Conservation (phyloP, 768 basidiomycete genomes). For the Tephrocybe sp. region DNA sequence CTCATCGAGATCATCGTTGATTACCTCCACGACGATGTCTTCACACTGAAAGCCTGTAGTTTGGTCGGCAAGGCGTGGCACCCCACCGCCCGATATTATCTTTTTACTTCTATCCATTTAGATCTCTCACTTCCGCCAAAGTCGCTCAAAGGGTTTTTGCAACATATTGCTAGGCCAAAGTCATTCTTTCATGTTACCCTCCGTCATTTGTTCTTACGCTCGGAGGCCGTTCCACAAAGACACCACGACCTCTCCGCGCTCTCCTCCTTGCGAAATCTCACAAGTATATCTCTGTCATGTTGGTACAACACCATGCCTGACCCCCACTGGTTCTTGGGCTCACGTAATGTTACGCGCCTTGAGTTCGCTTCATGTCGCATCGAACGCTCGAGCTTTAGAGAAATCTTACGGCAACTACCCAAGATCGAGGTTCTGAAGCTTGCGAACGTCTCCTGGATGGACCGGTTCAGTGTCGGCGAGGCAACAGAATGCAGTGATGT, state of each 20-base stretch:
- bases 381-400: slow-evolving; percentile 2
- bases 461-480: slow-evolving; percentile 3
- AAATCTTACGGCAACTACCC: slow-evolving; percentile 3
- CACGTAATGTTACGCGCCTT: slow-evolving; percentile 1
- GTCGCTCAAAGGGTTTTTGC: not conserved
- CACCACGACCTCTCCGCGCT: slow-evolving; percentile 4
- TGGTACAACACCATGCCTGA: slow-evolving; percentile 9
- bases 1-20: slow-evolving; percentile 11
- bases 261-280: slow-evolving; percentile 6
- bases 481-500: not conserved
- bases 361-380: slow-evolving; percentile 4
- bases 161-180: not conserved
- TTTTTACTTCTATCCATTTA: slow-evolving; percentile 9
- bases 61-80: slow-evolving; percentile 13
- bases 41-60: slow-evolving; percentile 8
- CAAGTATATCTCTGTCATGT: not conserved
- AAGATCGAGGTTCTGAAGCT: slow-evolving; percentile 4
- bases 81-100: slow-evolving; percentile 1
- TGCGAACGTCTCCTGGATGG: slow-evolving; percentile 9
- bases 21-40: slow-evolving; percentile 6
- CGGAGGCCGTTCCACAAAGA: not conserved
- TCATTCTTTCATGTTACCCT: slow-evolving; percentile 7
- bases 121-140: slow-evolving; percentile 11
- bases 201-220: slow-evolving; percentile 3
- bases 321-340: slow-evolving; percentile 8